Evolutionary conservation across 2,329 filamentous ascomycete species (phyloP), one percentile per base, ranked within the genome.

Genomic region (Calonectria leucothoes): DNA sequence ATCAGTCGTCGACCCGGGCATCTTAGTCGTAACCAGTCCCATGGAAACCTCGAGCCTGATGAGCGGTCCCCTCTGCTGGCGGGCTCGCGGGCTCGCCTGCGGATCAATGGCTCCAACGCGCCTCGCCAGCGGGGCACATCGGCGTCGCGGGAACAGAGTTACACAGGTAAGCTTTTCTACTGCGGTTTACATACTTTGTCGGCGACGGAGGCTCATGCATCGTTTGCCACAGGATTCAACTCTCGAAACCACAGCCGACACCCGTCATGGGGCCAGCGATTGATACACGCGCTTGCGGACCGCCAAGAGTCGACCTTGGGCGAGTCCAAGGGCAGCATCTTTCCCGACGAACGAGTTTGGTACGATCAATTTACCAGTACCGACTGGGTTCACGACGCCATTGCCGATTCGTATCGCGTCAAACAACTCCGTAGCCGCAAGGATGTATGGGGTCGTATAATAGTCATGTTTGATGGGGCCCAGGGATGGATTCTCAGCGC

Each of bases 311-410:
- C 89, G 12, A 66, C 64, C 74, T 86, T 93, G 84, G 84, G 88
- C 74, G 92, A 93, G 75, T 93, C 92, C 63, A 94, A 93, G 80
- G 86, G 88, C 39, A 93, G 91, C 6, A 85, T 94, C 12, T 93
- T 92, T 78, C 87, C 93, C 65, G 94, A 98, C 81, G 95, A 98
- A 78, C 93, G 97, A 73, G 94, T 97, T 12, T 98, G 97, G 97
- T 98, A 98, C 85, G 97, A 99, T 87, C 97, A 99, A 85, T 98
- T 98, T 81, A 98, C 95, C 7, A 98, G 95, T 8, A 98, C 95
- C 69, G 96, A 99, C 84, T 99, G 97, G 97, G 96, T 99, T 0
- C 96, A 98, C 82, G 97, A 99, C 84, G 96, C 94, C 83, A 98
- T 99, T 78, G 95, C 95, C 80, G 97, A 98, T 85, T 95, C 96